phyloP scores from a whole-genome alignment of 2,329 filamentous ascomycete genomes.

The Dactylellina cionopaga region DNA sequence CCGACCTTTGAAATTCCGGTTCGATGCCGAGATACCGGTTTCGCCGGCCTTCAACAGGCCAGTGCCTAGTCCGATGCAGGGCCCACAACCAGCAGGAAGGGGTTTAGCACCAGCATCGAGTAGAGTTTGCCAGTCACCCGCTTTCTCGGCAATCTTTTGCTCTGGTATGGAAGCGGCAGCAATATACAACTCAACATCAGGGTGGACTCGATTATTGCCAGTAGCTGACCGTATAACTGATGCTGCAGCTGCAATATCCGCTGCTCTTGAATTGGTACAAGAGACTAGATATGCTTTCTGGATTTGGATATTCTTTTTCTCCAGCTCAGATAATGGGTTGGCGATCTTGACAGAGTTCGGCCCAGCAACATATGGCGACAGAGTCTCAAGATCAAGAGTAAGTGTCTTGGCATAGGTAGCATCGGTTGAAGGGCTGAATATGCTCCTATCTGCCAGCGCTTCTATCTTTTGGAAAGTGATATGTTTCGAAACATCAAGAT shows the following conservation, averaged over 20 bases:
- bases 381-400: slow-evolving; percentile 81
- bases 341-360: slow-evolving; percentile 92
- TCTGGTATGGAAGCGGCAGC: slow-evolving; percentile 84
- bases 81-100: slow-evolving; percentile 78
- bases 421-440: slow-evolving; percentile 77
- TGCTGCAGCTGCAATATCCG: slow-evolving; percentile 83
- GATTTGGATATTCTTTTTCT: slow-evolving; percentile 76
- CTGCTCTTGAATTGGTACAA: slow-evolving; percentile 86
- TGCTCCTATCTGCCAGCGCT: slow-evolving; percentile 64
- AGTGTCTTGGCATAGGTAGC: slow-evolving; percentile 85
- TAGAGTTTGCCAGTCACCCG: slow-evolving; percentile 85
- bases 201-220: slow-evolving; percentile 70
- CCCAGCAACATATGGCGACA: slow-evolving; percentile 84
- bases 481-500: slow-evolving; percentile 57
- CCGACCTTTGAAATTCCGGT: slow-evolving; percentile 90
- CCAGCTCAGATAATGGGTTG: slow-evolving; percentile 79
- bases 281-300: slow-evolving; percentile 88
- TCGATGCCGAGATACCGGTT: slow-evolving; percentile 82
- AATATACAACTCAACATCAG: slow-evolving; percentile 86
- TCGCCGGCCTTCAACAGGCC: slow-evolving; percentile 86
- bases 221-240: slow-evolving; percentile 79
- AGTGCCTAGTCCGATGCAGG: slow-evolving; percentile 84
- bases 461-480: slow-evolving; percentile 68
- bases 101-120: slow-evolving; percentile 79
- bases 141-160: slow-evolving; percentile 78